These are phyloP conservation scores for Xylaria sp. DNA, from an alignment of 2,329 filamentous ascomycete species.

Conservation along the genomic window DNA sequence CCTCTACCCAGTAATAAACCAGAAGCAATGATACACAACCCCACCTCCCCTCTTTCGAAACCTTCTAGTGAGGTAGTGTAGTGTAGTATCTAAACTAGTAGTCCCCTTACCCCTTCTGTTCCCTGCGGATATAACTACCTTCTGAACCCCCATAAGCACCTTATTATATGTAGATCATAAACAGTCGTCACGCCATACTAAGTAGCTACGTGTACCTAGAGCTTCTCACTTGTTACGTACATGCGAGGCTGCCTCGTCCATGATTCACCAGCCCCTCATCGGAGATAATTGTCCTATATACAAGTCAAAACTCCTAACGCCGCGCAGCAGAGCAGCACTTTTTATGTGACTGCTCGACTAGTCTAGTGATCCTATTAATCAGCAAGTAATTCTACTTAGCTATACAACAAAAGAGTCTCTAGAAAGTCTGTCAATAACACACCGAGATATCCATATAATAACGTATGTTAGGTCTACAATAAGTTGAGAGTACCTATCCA, in stretches of 20 bases:
- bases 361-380: no score
- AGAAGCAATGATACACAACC: neutral
- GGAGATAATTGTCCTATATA: neutral
- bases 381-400: no score
- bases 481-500: constrained; percentile 32
- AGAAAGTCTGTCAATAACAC: neutral
- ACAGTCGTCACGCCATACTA: constrained; percentile 5
- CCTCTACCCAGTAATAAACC: neutral
- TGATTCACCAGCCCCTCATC: neutral
- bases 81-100: no score
- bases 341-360: no score
- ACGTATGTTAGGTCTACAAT: constrained; percentile 23
- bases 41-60: constrained; percentile 3
- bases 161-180: no score
- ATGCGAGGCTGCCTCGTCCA: neutral
- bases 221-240: neutral
- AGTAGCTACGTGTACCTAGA: neutral
- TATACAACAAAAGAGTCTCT: neutral
- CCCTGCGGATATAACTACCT: no score
- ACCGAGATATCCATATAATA: neutral
- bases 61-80: neutral
- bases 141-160: no score
- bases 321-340: neutral
- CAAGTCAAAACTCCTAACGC: constrained; percentile 8
- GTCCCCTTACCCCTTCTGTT: no score